Base-by-base conservation (phyloP, 371 early-diverging fungal genomes). In the Phascolomyces articulosus region DNA sequence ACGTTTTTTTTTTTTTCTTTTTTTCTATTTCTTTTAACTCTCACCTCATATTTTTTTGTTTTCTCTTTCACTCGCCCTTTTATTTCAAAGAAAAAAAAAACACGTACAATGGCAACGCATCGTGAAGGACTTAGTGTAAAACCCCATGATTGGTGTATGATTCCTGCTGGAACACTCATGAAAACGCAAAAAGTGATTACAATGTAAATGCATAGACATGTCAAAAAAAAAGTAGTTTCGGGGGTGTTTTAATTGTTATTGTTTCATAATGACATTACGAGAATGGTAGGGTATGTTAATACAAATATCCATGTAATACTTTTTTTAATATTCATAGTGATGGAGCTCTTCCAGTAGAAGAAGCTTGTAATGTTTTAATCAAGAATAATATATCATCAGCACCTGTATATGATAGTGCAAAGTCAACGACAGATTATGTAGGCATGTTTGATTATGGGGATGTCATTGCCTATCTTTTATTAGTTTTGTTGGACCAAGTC, bases 381-480 rank as follows among this genome's bases (percentile, higher is more conserved):
- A 56, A 83, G 24, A 69, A 81, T 51, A 78, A 75, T 34, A 77
- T 84, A 40, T 88, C 90, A 4, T 90, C 92, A 0, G 93, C 93
- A 0, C 95, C 95, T 2, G 88, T 95, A 0, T 92, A 87, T 75
- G 89, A 91, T 60, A 71, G 76, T 13, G 15, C 40, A 3, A 54
- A 54, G n/a, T 54, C 31, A n/a, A n/a, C 44, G 3, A 34, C 58
- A 2, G 65, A 65, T 6, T 93, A 88, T 70, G 80, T 90, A 0
- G 95, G 95, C 49, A 93, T 95, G 92, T 93, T 95, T 77, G 95
- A 95, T 64, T 90, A 92, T 73, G 89, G 89, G 26, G 95, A 95
- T 68, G 73, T 93, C 28, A 79, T 82, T 60, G 75, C 79, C 1
- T 82, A 82, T 60, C 64, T 82, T 9, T 60, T 82, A 59, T 41